Percentiles rank a stretch among this genome's conserved stretches.
Conservation (phyloP, 2,329 filamentous ascomycete genomes). For the Dactylellina leptospora region DNA sequence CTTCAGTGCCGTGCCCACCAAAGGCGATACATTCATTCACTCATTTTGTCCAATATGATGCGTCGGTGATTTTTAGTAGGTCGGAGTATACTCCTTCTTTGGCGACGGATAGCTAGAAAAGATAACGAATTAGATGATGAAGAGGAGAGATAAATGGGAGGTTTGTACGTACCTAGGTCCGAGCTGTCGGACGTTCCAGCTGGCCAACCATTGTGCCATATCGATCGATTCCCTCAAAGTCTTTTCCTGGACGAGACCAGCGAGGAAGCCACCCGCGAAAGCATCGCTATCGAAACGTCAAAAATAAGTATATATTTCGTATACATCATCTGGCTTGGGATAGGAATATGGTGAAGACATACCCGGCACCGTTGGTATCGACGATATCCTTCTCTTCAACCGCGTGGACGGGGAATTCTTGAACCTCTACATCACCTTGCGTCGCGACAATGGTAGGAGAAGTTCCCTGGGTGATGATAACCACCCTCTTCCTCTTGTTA, state of each 20-base stretch:
- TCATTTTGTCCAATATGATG: neutral
- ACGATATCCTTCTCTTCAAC: conserved; percentile 82
- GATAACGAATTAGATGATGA: conserved; percentile 3
- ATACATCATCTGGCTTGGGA: too few relatives aligned
- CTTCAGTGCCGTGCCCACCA: conserved; percentile 3
- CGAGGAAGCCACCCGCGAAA: conserved; percentile 92
- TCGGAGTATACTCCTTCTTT: conserved; percentile 76
- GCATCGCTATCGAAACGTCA: conserved; percentile 71
- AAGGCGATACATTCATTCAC: neutral
- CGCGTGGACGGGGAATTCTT: conserved; percentile 80
- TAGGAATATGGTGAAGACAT: conserved; percentile 57
- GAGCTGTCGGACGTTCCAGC: conserved; percentile 91
- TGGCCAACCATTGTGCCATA: conserved; percentile 96
- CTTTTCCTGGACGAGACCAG: conserved; percentile 87
- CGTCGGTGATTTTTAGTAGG: conserved; percentile 54
- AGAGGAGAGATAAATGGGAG: neutral
- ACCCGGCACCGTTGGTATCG: conserved; percentile 93
- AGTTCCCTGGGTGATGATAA: conserved; percentile 94
- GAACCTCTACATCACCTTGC: conserved; percentile 71
- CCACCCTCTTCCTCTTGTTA: conserved; percentile 79
- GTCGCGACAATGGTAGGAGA: conserved; percentile 85
- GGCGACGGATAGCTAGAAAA: conserved; percentile 76
- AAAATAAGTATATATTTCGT: too few relatives aligned
- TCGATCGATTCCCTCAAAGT: conserved; percentile 79
- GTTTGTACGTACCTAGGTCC: conserved; percentile 83